Evolutionary conservation across 768 basidiomycete genomes (phyloP).

Genomic region (Boletus reticulatus): DNA sequence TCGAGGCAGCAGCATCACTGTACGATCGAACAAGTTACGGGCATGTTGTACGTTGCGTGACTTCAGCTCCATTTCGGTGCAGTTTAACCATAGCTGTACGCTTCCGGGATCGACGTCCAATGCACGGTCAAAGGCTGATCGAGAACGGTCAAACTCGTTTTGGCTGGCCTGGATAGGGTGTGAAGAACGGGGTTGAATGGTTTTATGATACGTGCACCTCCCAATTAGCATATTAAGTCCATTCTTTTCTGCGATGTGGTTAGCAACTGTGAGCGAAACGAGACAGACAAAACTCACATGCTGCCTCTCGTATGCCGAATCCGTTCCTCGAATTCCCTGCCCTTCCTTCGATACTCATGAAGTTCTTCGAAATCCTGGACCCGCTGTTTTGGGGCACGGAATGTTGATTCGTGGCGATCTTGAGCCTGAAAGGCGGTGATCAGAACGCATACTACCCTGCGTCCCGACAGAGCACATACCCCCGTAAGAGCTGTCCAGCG

Average conservation of each 20-base stretch:
- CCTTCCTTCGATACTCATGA: slow-evolving; percentile 86
- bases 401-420: slow-evolving; percentile 92
- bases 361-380: slow-evolving; percentile 94
- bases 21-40: slow-evolving; percentile 94
- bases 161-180: slow-evolving; percentile 68
- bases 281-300: slow-evolving; percentile 50
- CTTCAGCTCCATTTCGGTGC: slow-evolving; percentile 98
- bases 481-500: slow-evolving; percentile 95
- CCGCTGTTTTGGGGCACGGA: slow-evolving; percentile 90
- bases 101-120: slow-evolving; percentile 92
- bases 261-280: background rate
- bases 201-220: slow-evolving; percentile 47
- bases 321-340: slow-evolving; percentile 93
- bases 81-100: slow-evolving; percentile 89
- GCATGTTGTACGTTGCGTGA: slow-evolving; percentile 97
- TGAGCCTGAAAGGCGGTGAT: slow-evolving; percentile 63
- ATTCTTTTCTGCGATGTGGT: slow-evolving; percentile 62
- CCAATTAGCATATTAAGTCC: slow-evolving; percentile 86
- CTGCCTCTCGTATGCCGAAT: slow-evolving; percentile 76
- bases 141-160: slow-evolving; percentile 92
- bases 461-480: slow-evolving; percentile 38
- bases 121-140: slow-evolving; percentile 95
- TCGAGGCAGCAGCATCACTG: slow-evolving; percentile 93
- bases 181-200: background rate
- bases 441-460: background rate